Percentiles rank a stretch among this genome's conserved stretches.
phyloP scores from a whole-genome alignment of 768 basidiomycete species.

The Leccinum variicolor region DNA sequence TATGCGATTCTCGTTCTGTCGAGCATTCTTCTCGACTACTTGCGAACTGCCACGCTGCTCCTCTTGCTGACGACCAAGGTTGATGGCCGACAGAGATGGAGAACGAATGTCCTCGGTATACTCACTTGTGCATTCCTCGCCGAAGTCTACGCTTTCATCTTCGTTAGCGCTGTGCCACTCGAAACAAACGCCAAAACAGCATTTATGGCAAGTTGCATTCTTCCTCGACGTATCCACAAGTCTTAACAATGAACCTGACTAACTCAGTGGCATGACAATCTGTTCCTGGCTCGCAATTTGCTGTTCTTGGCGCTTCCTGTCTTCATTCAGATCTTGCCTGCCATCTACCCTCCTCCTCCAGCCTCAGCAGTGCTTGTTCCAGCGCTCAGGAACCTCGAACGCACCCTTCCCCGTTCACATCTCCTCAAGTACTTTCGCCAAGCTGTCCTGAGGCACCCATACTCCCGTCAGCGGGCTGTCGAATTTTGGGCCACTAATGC shows the following conservation, averaged over 20 bases:
- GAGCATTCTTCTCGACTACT: slow-evolving; percentile 52
- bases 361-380: slow-evolving; percentile 26
- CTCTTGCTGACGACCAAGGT: slow-evolving; percentile 40
- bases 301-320: slow-evolving; percentile 60
- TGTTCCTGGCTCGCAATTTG: slow-evolving; percentile 50
- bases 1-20: slow-evolving; percentile 59
- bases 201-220: slow-evolving; percentile 36
- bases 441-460: slow-evolving; percentile 52
- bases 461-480: slow-evolving; percentile 42
- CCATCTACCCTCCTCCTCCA: slow-evolving; percentile 27
- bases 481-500: slow-evolving; percentile 60
- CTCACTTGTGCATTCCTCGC: slow-evolving; percentile 48
- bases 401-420: slow-evolving; percentile 44
- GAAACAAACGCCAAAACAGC: slow-evolving; percentile 36
- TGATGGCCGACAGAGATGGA: slow-evolving; percentile 41
- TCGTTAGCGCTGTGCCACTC: slow-evolving; percentile 45
- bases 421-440: slow-evolving; percentile 55
- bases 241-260: slow-evolving; percentile 1
- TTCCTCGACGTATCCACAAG: background rate
- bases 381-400: slow-evolving; percentile 31
- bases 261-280: slow-evolving; percentile 62
- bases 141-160: slow-evolving; percentile 54
- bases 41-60: slow-evolving; percentile 52
- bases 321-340: slow-evolving; percentile 42
- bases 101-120: slow-evolving; percentile 43